Conservation (phyloP, 345 rosid genomes). For the Litchi chinensis region DNA sequence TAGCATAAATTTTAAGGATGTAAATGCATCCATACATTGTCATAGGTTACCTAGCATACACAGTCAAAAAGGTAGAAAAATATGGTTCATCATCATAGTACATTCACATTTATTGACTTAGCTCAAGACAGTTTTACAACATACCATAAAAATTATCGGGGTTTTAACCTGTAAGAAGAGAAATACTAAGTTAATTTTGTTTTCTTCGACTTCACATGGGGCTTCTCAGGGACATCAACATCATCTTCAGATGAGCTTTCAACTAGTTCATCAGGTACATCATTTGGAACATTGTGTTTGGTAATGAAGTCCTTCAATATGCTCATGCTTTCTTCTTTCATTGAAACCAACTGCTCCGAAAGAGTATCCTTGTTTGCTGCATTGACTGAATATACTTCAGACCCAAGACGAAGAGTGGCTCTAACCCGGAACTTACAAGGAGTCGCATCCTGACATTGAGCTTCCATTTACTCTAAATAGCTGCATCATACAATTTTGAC, state of each 20-base stretch:
- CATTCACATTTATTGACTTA: too few relatives aligned
- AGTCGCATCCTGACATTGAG: constrained; percentile 29
- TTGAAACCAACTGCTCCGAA: constrained; percentile 64
- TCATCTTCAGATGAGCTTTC: constrained; percentile 58
- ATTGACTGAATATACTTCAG: constrained; percentile 55
- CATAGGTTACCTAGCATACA: constrained; percentile 1
- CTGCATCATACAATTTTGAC: background rate
- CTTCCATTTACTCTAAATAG: constrained; percentile 49
- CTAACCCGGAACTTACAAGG: constrained; percentile 39
- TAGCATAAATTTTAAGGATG: background rate
- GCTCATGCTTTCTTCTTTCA: constrained; percentile 82
- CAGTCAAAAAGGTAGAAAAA: background rate
- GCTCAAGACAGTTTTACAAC: background rate
- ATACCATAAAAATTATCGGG: background rate
- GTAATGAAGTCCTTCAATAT: constrained; percentile 80
- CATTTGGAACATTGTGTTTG: constrained; percentile 72
- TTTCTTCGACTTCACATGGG: constrained; percentile 58
- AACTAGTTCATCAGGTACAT: constrained; percentile 69
- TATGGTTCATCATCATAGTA: background rate
- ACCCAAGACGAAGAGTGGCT: constrained; percentile 60
- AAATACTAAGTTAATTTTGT: constrained; percentile 50
- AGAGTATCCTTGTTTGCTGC: constrained; percentile 46
- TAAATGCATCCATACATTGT: background rate
- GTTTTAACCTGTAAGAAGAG: background rate
- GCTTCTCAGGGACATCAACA: constrained; percentile 41